Evolutionary conservation across 2,329 filamentous ascomycete genomes (phyloP).

Genomic region (Kalaharituber pfeilii): DNA sequence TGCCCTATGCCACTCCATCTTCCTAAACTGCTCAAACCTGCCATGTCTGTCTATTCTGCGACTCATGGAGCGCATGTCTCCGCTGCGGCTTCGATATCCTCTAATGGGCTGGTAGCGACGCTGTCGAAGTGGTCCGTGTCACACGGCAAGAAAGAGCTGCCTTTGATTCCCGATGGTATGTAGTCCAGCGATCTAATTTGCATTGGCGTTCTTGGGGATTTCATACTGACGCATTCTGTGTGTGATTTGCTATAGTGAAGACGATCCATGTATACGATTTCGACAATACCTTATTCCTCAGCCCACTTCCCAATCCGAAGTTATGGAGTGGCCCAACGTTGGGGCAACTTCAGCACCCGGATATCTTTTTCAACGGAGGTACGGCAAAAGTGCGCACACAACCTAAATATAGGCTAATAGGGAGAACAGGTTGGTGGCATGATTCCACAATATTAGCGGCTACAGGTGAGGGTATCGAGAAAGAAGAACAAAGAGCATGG

Average conservation of each 20-base stretch:
- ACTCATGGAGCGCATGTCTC: neutral
- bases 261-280: constrained; percentile 91
- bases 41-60: neutral
- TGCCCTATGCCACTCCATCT: neutral
- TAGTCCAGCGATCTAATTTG: too few relatives aligned
- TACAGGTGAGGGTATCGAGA: constrained; percentile 64
- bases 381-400: too few relatives aligned
- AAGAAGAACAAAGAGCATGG: constrained; percentile 73
- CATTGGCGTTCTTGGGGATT: neutral
- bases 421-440: constrained; percentile 99
- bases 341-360: constrained; percentile 56
- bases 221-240: neutral
- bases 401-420: too few relatives aligned
- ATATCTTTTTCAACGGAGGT: constrained; percentile 61
- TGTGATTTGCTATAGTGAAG: constrained; percentile 37
- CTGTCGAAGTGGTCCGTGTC: neutral
- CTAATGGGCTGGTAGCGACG: neutral
- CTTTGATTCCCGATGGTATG: neutral
- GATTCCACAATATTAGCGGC: constrained; percentile 69
- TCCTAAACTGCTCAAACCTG: neutral
- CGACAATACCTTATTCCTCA: constrained; percentile 90
- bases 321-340: constrained; percentile 70
- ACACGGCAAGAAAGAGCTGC: neutral
- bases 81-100: neutral
- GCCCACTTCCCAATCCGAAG: constrained; percentile 71